Base-by-base conservation (phyloP, 179 eudicot species). In the Gypsophila paniculata region DNA sequence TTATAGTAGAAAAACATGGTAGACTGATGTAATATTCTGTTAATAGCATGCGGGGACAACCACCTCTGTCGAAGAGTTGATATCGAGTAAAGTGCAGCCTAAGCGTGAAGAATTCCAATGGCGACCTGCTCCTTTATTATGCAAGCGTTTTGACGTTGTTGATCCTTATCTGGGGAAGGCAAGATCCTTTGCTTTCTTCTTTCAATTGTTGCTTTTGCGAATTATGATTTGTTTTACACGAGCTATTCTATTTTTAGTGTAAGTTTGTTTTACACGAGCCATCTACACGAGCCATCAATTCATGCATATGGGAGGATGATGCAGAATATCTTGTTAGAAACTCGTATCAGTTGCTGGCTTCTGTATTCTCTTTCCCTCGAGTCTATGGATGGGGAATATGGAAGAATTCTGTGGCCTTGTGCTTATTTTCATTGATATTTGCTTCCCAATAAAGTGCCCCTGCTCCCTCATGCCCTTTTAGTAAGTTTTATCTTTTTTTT, bases 141-240 rank as follows among this genome's bases (percentile, higher is more conserved):
- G 99, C 91, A 94, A 84, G 85, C 99, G 97, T 67, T 94, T 89
- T 80, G 99, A 94, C 75, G 79, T 94, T 17, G 73, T 82, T 77
- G 97, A 93, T 84, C 98, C 98, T 42, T 94, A 76, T 59, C 74
- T 91, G 90, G 96, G 99, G 78, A 89, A 80, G 82, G 86, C 78
- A 72, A 73, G 73, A 39, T 72, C 5, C 25, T 61, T 39, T n/a
- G 38, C 18, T 65, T 38, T 38, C 6, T 23, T 71, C 62, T 18
- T 14, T 36, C 42, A 17, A n/a, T 29, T 39, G 23, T 21, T 26
- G 57, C 38, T 23, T 36, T 12, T 51, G 29, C 38, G 51, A 13
- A 32, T 17, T 9, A 63, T 65, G 18, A 21, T n/a, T 17, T 34
- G 51, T 58, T 12, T 22, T 46, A 26, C 26, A 13, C 21, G 11